Evolutionary conservation across 768 basidiomycete genomes (phyloP), one percentile per base, ranked within the genome.

Genomic region (Trametes cingulata): DNA sequence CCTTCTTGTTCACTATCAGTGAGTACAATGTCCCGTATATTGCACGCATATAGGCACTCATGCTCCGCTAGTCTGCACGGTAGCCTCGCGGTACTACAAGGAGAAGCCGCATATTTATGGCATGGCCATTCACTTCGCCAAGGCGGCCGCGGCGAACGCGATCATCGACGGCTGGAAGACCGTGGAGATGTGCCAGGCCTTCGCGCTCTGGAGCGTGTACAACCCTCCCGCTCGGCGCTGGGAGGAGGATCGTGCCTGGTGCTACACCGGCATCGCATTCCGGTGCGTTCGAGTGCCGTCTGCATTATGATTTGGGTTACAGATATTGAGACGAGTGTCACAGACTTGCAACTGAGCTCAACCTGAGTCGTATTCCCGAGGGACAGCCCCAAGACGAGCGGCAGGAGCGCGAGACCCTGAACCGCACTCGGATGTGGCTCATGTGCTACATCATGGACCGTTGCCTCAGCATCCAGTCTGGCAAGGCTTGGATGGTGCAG

Each of bases 181-280:
- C 59, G 81, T 91, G n/a, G 91, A 93, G 68, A 83, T 87, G 58
- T 87, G 85, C 58, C 91, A 93, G 69, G 90, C 90, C 19, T 91
- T 87, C 68, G 73, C 90, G 17, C 71, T 93, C 29, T 77, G 88
- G 74, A 80, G 83, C 36, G 81, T 83, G 8, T 88, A 88, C 70
- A 81, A 83, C 19, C 74, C 81, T 8, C 85, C 86, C 0, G 82
- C 82, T 60, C 82, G 82, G 60, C 82, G 80, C 56, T 90, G 84
- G 80, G 82, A 83, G 46, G 88, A 91, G 66, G 88, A 89, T 68
- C 76, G 85, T 27, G 86, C 86, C 62, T 90, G 87, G 85, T 75
- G 90, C 61, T 78, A 86, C 50, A 84, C 88, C 69, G 88, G 88
- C 14, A 79, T 90, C 60, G 88, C 88, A 7, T 85, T 86, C 51